A percentile compares a stretch with the other conserved stretches of the same genome.
Evolutionary conservation across 2,329 filamentous ascomycete genomes (phyloP).

Genomic region (Colletotrichum ledebouriae): DNA sequence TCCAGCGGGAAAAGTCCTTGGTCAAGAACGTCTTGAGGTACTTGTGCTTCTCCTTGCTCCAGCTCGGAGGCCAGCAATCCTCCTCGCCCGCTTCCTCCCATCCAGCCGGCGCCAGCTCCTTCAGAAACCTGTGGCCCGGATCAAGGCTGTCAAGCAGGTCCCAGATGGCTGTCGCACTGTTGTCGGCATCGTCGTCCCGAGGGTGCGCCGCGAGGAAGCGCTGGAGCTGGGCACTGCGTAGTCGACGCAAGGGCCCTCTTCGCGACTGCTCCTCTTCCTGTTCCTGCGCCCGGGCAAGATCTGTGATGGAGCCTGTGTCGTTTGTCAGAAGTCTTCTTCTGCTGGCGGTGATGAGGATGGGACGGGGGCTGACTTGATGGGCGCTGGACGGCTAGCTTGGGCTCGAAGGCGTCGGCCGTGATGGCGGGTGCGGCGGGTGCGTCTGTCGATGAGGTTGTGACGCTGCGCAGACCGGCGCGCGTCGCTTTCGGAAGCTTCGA

Average conservation of each 20-base stretch:
- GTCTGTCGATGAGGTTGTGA: no score
- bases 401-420: no score
- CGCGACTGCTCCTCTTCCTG: not conserved
- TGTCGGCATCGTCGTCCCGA: not conserved
- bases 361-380: not conserved
- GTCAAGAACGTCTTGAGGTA: not conserved
- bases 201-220: not conserved
- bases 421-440: no score
- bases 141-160: constrained; percentile 1
- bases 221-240: not conserved
- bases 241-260: not conserved
- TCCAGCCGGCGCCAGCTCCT: not conserved
- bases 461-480: no score
- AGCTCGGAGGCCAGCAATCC: not conserved
- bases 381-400: no score
- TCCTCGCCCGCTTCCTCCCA: not conserved
- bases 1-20: not conserved
- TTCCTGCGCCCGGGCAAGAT: not conserved
- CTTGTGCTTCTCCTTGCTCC: not conserved
- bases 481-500: no score
- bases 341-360: not conserved
- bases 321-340: not conserved
- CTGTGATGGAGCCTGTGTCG: constrained; percentile 4
- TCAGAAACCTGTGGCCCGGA: not conserved
- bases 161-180: not conserved